These are phyloP conservation scores for Scortechinia acanthostroma DNA, from an alignment of 2,329 filamentous ascomycete species.

Conservation along the genomic window DNA sequence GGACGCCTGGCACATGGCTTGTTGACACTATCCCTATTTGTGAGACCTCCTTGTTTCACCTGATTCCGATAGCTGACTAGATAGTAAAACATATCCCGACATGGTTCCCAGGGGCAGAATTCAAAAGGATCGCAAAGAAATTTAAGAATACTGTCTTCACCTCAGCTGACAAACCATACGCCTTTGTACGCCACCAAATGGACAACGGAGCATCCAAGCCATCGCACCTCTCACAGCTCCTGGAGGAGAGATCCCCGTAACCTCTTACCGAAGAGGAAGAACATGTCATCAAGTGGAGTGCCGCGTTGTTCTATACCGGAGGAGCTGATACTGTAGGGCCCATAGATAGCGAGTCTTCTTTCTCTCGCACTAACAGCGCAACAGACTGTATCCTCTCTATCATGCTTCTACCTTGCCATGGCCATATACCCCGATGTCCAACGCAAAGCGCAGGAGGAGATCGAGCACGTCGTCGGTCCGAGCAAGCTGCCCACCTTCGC, in stretches of 20 bases:
- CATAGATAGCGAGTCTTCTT: no score
- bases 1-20: slow-evolving; percentile 29
- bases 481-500: slow-evolving; percentile 13
- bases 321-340: slow-evolving; percentile 31
- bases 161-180: slow-evolving; percentile 27
- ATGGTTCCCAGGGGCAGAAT: slow-evolving; percentile 33
- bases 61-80: not conserved
- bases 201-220: slow-evolving; percentile 13
- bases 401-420: slow-evolving; percentile 40
- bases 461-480: not conserved
- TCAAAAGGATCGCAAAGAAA: slow-evolving; percentile 27
- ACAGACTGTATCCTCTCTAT: no score
- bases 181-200: slow-evolving; percentile 31
- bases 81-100: slow-evolving; percentile 28
- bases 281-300: slow-evolving; percentile 27
- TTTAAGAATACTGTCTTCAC: slow-evolving; percentile 20
- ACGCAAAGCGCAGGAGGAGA: slow-evolving; percentile 21
- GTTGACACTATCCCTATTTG: slow-evolving; percentile 35
- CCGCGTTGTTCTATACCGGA: slow-evolving; percentile 27
- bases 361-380: no score
- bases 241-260: slow-evolving; percentile 16
- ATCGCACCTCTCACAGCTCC: slow-evolving; percentile 28
- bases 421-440: slow-evolving; percentile 36
- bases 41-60: slow-evolving; percentile 10
- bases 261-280: slow-evolving; percentile 17